Evolutionary conservation across 305 asterid genomes (phyloP).

Genomic region (Striga hermonthica): DNA sequence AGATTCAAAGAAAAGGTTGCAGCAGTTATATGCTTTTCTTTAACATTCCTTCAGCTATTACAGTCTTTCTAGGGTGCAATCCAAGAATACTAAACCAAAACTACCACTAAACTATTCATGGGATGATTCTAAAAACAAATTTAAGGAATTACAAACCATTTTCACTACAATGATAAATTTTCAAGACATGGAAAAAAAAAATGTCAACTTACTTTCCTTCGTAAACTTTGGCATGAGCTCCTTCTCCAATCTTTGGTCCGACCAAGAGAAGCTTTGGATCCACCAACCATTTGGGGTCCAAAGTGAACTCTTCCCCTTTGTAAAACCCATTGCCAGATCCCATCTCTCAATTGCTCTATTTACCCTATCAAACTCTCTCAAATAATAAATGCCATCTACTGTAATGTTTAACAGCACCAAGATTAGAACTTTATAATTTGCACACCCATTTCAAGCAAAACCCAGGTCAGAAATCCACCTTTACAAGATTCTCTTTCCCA

Average conservation of each 20-base stretch:
- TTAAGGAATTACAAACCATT: constrained; percentile 22
- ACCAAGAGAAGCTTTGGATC: constrained; percentile 92
- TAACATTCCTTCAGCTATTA: neutral
- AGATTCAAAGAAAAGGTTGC: no score
- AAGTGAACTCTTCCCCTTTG: constrained; percentile 58
- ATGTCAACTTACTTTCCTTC: constrained; percentile 90
- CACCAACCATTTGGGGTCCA: constrained; percentile 79
- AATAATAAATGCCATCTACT: constrained; percentile 28
- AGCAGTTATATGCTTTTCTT: no score
- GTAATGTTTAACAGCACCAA: constrained; percentile 34
- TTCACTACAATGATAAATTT: constrained; percentile 19
- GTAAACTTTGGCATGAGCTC: constrained; percentile 97
- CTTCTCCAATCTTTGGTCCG: constrained; percentile 97
- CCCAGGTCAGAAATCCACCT: constrained; percentile 30
- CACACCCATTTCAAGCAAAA: constrained; percentile 32
- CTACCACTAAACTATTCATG: neutral
- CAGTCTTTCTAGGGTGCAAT: neutral
- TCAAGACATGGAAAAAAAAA: constrained; percentile 16
- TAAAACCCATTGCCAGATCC: constrained; percentile 72
- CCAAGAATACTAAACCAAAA: neutral
- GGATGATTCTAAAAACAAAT: neutral
- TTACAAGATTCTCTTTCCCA: constrained; percentile 15
- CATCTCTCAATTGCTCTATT: constrained; percentile 37
- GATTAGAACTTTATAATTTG: constrained; percentile 35
- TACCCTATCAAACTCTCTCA: constrained; percentile 13